These are phyloP conservation scores for Achaetomiella virescens DNA, from an alignment of 495 filamentous ascomycete genomes.

Conservation along the genomic window DNA sequence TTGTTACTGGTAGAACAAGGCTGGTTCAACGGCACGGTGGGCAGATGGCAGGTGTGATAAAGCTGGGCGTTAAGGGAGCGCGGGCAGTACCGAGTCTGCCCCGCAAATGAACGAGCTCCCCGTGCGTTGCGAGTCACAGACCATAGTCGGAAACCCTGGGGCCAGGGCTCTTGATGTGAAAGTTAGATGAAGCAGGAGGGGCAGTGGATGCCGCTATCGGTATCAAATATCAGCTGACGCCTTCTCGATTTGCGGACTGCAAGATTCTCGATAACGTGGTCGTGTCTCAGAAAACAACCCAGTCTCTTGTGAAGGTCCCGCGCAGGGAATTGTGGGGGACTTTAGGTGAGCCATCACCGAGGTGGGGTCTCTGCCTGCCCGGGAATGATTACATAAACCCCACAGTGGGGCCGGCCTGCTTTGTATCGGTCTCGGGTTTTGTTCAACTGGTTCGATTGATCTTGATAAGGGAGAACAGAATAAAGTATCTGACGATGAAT, in stretches of 20 bases:
- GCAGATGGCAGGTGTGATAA: neutral
- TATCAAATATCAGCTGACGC: neutral
- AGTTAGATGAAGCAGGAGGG: neutral
- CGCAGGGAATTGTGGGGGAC: neutral
- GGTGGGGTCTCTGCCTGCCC: neutral
- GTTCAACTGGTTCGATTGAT: too few relatives aligned
- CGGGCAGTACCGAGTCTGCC: neutral
- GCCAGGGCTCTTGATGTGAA: neutral
- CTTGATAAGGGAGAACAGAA: too few relatives aligned
- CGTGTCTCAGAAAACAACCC: neutral
- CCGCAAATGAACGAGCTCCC: conserved; percentile 6
- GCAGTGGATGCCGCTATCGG: neutral
- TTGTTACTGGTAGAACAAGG: too few relatives aligned
- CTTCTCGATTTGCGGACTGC: neutral
- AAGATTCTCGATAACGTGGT: neutral
- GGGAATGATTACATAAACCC: conserved; percentile 12
- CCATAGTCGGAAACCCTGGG: neutral
- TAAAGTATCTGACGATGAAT: neutral
- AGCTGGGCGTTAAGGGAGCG: neutral
- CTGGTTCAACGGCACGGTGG: neutral
- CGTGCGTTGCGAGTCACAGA: neutral
- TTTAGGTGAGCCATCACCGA: conserved; percentile 16
- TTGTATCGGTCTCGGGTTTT: too few relatives aligned
- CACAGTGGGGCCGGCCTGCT: neutral
- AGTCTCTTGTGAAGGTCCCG: neutral